Percentiles rank a stretch among this genome's conserved stretches.
Conservation (phyloP, 2,329 filamentous ascomycete species). For the Zopfia rhizophila region DNA sequence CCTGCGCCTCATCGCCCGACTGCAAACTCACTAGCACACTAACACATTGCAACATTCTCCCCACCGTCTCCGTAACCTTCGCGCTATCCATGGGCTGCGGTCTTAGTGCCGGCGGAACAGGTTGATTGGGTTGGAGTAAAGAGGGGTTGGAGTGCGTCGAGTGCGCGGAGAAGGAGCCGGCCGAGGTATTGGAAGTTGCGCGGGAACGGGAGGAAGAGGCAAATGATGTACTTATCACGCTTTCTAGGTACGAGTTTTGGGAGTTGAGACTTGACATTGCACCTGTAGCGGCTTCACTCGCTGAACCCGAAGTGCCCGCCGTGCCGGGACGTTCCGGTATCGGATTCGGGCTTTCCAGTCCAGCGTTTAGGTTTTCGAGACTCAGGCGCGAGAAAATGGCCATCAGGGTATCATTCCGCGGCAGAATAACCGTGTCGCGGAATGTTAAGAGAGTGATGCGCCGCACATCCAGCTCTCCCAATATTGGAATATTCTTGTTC, state of each 20-base stretch:
- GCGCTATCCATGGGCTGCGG: constrained; percentile 63
- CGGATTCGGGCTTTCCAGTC: constrained; percentile 49
- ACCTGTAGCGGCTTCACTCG: constrained; percentile 50
- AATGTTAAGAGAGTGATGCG: constrained; percentile 88
- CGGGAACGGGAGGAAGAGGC: constrained; percentile 70
- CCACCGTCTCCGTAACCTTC: constrained; percentile 92
- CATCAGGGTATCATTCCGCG: constrained; percentile 88
- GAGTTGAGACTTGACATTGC: constrained; percentile 82
- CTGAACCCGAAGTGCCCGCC: constrained; percentile 36
- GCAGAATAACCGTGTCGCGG: constrained; percentile 87
- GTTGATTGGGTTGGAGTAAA: constrained; percentile 28
- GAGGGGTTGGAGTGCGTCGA: constrained; percentile 48
- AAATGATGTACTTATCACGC: constrained; percentile 61
- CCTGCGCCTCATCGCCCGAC: constrained; percentile 76
- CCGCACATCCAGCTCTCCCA: constrained; percentile 80
- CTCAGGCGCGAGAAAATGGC: constrained; percentile 89
- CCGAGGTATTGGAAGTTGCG: constrained; percentile 83
- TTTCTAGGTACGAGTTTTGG: constrained; percentile 79
- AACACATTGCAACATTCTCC: constrained; percentile 95
- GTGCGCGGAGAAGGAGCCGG: constrained; percentile 57
- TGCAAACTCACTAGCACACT: constrained; percentile 85
- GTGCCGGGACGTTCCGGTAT: constrained; percentile 46
- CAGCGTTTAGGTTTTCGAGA: constrained; percentile 74
- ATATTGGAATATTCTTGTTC: constrained; percentile 54
- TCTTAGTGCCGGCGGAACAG: constrained; percentile 33